Evolutionary conservation across 208 protist genomes (phyloP), one percentile per base, ranked within the genome.

Genomic region (Leishmania tropica): DNA sequence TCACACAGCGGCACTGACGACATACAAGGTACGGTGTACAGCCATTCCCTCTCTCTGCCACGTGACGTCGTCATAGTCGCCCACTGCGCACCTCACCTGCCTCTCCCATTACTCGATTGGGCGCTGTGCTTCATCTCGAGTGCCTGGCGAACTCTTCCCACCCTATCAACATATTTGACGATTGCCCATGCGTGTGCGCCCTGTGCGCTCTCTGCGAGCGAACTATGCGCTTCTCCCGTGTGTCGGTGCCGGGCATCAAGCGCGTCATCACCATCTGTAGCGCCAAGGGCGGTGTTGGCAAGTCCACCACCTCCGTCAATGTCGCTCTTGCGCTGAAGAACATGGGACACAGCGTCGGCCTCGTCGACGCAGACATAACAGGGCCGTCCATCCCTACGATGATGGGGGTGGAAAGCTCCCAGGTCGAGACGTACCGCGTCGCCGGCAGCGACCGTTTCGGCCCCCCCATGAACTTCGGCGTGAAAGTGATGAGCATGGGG

Each of bases 211-310:
- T 45, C 40, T 45, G 4, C 7, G 24, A 31, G 42, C 28, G 31
- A 81, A 42, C 21, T 3, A 88, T 89, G 86, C 81, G 86, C 78
- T 97, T 97, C 73, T 95, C 91, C 11, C 90, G 94, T 70, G 92
- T 97, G 4, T 85, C 81, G 1, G 92, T 98, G 73, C 93, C 93
- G 3, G 95, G 95, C 54, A 75, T 96, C 5, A 90, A 93, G 81
- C 83, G 95, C 62, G 91, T 98, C 45, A 88, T 98, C 76, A 96
- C 94, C 37, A 78, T 98, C 31, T 96, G 93, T 48, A 98, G 94
- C 74, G 95, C 93, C 64, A 99, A 99, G 84, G 97, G 97, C 60
- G 97, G 97, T n/a, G 97, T 99, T 58, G 97, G 97, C 8, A 99
- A 99, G 86, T 96, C 90, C 31, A 99, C 97, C 31, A 96, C 94